Evolutionary conservation across 2,329 filamentous ascomycete species (phyloP).

Genomic region (Sporothrix pseudoabietina): DNA sequence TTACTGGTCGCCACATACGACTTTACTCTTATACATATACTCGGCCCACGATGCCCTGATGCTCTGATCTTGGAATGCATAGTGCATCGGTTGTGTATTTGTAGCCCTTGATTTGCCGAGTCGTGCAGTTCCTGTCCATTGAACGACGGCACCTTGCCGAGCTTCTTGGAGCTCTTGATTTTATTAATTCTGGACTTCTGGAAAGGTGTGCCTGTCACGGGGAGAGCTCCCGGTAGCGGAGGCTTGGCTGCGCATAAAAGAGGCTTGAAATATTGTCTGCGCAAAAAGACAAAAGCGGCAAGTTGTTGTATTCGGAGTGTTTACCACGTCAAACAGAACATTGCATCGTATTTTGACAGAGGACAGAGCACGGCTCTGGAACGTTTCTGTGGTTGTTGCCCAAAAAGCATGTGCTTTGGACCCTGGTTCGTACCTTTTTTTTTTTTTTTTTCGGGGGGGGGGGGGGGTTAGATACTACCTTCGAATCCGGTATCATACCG

Average conservation of each 20-base stretch:
- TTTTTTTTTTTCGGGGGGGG: too few relatives aligned
- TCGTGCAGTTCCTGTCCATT: not conserved
- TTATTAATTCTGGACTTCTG: not conserved
- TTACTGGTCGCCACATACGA: not conserved
- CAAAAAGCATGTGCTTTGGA: constrained; percentile 4
- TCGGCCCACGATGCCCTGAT: not conserved
- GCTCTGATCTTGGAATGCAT: constrained; percentile 5
- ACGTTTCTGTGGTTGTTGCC: not conserved
- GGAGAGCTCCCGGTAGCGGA: not conserved
- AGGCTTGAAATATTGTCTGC: not conserved
- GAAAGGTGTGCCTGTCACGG: not conserved
- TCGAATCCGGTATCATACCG: not conserved
- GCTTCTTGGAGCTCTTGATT: not conserved
- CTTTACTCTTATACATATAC: not conserved
- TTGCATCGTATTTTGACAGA: not conserved
- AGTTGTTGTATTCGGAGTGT: not conserved
- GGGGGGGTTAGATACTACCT: not conserved
- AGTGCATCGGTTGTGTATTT: not conserved
- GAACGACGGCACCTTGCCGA: not conserved
- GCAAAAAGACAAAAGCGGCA: not conserved
- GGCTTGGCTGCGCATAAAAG: not conserved
- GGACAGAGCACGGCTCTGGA: not conserved
- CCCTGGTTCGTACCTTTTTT: not conserved
- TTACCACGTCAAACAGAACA: not conserved
- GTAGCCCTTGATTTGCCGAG: not conserved